These are phyloP conservation scores for Verticillium dahliae DNA, from an alignment of 2,329 filamentous ascomycete genomes.

Conservation along the genomic window DNA sequence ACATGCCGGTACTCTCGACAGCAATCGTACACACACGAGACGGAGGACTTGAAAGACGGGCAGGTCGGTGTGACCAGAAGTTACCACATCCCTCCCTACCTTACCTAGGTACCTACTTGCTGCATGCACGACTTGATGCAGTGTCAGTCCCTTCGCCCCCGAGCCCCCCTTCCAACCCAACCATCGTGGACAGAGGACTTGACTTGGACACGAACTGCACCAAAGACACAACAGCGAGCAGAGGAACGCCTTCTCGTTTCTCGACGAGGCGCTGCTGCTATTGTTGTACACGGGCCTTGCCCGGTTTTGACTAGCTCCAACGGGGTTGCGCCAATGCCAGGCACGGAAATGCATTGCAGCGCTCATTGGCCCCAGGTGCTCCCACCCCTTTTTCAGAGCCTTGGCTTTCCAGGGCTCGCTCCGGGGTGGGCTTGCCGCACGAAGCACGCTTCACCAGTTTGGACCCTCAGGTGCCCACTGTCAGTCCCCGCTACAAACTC, in stretches of 20 bases:
- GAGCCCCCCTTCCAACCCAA: neutral
- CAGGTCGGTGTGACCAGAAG: too few relatives aligned
- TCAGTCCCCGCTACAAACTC: neutral
- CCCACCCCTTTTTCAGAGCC: neutral
- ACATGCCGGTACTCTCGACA: neutral
- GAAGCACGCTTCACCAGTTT: neutral
- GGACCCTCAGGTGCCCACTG: neutral
- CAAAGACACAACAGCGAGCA: neutral
- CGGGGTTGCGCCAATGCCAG: constrained; percentile 1
- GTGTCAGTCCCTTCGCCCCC: neutral
- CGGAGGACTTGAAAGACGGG: neutral
- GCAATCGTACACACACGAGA: neutral
- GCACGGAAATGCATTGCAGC: constrained; percentile 1
- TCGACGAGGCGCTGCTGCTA: neutral
- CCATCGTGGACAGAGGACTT: neutral
- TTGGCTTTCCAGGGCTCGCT: neutral
- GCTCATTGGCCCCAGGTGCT: neutral
- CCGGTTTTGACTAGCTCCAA: neutral
- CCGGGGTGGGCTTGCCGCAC: neutral
- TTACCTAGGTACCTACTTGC: too few relatives aligned
- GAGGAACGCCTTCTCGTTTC: neutral
- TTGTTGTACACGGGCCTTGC: neutral
- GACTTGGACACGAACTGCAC: neutral
- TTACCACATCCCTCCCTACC: too few relatives aligned
- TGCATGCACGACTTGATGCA: too few relatives aligned